Evolutionary conservation across 1,284 basidiomycete species (phyloP).

Genomic region (Ceraceosorus guamensis): DNA sequence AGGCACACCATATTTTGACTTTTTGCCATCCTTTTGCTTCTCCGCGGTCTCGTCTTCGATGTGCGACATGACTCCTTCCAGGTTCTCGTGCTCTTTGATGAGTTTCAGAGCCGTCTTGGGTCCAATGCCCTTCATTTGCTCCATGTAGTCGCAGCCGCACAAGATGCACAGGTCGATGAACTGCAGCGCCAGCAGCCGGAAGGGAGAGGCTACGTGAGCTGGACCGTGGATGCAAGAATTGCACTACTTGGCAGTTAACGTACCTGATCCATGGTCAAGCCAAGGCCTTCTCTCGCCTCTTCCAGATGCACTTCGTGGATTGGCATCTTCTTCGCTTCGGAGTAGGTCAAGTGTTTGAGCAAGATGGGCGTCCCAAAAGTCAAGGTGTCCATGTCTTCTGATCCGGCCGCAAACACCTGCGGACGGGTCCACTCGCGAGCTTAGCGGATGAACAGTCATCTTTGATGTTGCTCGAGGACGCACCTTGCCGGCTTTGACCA

Average conservation of each 20-base stretch:
- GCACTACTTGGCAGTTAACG: constrained; percentile 8
- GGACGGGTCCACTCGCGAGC: background rate
- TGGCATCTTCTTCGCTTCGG: constrained; percentile 97
- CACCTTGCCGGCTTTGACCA: constrained; percentile 84
- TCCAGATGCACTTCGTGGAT: constrained; percentile 84
- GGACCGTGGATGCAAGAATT: background rate
- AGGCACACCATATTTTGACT: constrained; percentile 58
- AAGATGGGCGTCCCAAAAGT: constrained; percentile 89
- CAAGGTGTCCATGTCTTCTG: constrained; percentile 99
- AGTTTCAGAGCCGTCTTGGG: constrained; percentile 93
- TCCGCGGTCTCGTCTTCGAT: constrained; percentile 50
- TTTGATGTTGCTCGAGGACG: background rate
- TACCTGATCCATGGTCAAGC: constrained; percentile 85
- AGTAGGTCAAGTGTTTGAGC: constrained; percentile 91
- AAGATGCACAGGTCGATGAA: constrained; percentile 96
- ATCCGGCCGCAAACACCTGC: constrained; percentile 89
- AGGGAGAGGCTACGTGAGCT: background rate
- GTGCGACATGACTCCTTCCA: constrained; percentile 74
- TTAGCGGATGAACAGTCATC: background rate
- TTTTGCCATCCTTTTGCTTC: constrained; percentile 53
- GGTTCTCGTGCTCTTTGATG: constrained; percentile 72
- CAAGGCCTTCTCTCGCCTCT: constrained; percentile 74
- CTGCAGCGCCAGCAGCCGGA: constrained; percentile 35
- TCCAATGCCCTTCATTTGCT: constrained; percentile 89
- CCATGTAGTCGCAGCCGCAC: constrained; percentile 95